Percentiles rank a stretch among this genome's conserved stretches.
These are phyloP conservation scores for Lagerstroemia speciosa DNA, from an alignment of 345 rosid species.

Conservation along the genomic window DNA sequence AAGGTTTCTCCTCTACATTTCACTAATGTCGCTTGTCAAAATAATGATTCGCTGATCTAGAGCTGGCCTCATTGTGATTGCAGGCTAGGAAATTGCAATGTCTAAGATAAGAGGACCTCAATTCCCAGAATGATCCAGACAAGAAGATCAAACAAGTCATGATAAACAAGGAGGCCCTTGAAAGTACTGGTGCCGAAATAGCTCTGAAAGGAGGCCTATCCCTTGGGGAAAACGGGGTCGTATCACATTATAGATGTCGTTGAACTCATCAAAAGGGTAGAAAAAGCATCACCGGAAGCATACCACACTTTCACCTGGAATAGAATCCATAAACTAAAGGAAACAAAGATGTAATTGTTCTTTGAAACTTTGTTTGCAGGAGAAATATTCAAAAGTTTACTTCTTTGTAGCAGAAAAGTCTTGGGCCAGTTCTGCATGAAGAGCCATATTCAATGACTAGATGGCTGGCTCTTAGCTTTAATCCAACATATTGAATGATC, in stretches of 20 bases:
- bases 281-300: conserved; percentile 18
- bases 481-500: not conserved
- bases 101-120: conserved; percentile 40
- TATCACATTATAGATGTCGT: conserved; percentile 46
- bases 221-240: conserved; percentile 73
- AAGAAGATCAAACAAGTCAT: conserved; percentile 31
- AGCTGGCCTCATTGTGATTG: conserved; percentile 5
- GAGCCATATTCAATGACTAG: not conserved
- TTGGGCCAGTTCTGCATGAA: not conserved
- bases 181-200: conserved; percentile 24
- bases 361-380: not conserved
- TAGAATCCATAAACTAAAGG: conserved; percentile 45
- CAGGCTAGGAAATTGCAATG: conserved; percentile 45
- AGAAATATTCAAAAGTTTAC: not conserved
- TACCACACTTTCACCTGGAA: conserved; percentile 68
- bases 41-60: not conserved
- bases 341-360: conserved; percentile 33
- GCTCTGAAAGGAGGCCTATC: conserved; percentile 74
- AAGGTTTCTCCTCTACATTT: no score
- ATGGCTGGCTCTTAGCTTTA: not conserved
- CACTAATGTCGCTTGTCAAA: not conserved
- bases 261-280: conserved; percentile 24
- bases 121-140: conserved; percentile 33
- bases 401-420: not conserved
- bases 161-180: conserved; percentile 53